phyloP scores from a whole-genome alignment of 306 rosid species.

The Benincasa hispida region DNA sequence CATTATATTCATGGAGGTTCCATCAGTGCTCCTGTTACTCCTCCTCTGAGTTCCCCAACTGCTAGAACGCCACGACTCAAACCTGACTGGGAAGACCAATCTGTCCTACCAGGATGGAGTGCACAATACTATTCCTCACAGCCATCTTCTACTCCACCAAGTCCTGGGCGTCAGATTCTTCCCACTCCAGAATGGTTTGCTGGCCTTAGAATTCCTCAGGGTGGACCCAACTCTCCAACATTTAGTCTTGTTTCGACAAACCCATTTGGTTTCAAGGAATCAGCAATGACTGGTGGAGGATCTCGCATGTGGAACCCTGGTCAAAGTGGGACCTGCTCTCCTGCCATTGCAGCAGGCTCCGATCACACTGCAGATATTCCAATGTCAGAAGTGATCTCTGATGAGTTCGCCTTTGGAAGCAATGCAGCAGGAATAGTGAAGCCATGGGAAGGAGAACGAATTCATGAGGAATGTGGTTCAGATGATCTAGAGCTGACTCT shows the following conservation, averaged over 20 bases:
- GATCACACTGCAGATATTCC: constrained; percentile 72
- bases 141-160: constrained; percentile 77
- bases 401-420: constrained; percentile 82
- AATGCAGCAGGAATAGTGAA: constrained; percentile 48
- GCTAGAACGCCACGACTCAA: constrained; percentile 53
- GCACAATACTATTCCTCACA: constrained; percentile 44
- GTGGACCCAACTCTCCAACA: constrained; percentile 65
- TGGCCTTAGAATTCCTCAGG: constrained; percentile 53
- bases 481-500: constrained; percentile 95
- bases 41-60: constrained; percentile 87
- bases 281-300: constrained; percentile 41
- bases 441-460: constrained; percentile 88
- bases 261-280: constrained; percentile 75
- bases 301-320: constrained; percentile 87
- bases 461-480: constrained; percentile 58
- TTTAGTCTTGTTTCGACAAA: constrained; percentile 66
- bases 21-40: constrained; percentile 84
- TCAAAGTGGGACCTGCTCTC: constrained; percentile 88
- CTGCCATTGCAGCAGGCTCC: constrained; percentile 59
- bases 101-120: constrained; percentile 30
- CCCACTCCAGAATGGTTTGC: constrained; percentile 65
- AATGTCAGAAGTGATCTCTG: constrained; percentile 58
- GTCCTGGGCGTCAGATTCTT: constrained; percentile 59
- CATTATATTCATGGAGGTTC: constrained; percentile 51
- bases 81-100: constrained; percentile 49